Evolutionary conservation across 2,329 filamentous ascomycete genomes (phyloP).

Genomic region (Diaporthe batatas): DNA sequence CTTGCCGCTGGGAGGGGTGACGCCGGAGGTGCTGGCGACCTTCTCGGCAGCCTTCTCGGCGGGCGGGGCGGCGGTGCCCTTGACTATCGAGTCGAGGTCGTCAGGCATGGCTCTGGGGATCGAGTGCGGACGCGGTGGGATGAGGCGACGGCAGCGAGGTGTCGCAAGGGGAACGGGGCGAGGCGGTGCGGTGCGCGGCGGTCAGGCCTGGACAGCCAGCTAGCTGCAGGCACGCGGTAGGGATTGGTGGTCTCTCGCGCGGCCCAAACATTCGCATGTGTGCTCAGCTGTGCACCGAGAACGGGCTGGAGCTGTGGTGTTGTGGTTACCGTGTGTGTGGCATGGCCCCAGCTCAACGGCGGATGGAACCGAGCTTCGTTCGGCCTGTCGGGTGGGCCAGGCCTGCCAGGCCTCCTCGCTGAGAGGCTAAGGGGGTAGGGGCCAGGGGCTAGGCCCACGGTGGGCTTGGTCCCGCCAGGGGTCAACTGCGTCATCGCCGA

Average conservation of each 20-base stretch:
- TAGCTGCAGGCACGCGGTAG: background rate
- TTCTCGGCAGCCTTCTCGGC: slow-evolving; percentile 65
- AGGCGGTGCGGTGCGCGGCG: slow-evolving; percentile 12
- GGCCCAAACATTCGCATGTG: slow-evolving; percentile 16
- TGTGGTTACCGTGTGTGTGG: too few species aligned
- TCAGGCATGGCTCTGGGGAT: slow-evolving; percentile 66
- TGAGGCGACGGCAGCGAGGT: slow-evolving; percentile 13
- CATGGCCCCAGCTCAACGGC: slow-evolving; percentile 14
- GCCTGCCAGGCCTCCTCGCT: too few species aligned
- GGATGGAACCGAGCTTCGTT: slow-evolving; percentile 26
- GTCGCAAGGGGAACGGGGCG: slow-evolving; percentile 12
- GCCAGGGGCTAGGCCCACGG: background rate
- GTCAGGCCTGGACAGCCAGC: background rate
- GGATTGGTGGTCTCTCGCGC: slow-evolving; percentile 13
- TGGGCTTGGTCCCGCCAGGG: background rate
- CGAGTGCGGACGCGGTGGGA: slow-evolving; percentile 20
- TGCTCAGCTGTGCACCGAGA: background rate
- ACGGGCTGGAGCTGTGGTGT: slow-evolving; percentile 15
- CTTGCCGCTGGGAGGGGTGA: slow-evolving; percentile 59
- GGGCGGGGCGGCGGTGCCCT: slow-evolving; percentile 79
- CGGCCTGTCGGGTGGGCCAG: slow-evolving; percentile 19
- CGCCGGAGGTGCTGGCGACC: slow-evolving; percentile 58
- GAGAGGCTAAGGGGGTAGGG: too few species aligned
- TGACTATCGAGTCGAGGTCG: slow-evolving; percentile 89
- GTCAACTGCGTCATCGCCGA: slow-evolving; percentile 31